Conservation (phyloP, 2,329 filamentous ascomycete genomes). For the Akanthomyces lecanii region DNA sequence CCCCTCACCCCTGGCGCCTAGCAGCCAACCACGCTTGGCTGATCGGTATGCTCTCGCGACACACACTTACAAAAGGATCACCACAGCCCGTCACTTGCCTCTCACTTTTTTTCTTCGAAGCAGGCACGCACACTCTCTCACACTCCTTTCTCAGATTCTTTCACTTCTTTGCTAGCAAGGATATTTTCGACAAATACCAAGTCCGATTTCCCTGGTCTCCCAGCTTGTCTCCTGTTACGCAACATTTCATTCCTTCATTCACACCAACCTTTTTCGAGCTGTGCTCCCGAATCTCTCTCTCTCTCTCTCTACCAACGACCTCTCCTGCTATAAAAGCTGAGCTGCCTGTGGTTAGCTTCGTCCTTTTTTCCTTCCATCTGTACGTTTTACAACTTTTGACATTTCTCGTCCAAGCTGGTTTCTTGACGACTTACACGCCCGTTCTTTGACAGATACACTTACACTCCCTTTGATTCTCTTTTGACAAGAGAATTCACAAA, state of each 20-base stretch:
- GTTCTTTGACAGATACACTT: background rate
- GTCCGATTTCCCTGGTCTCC: background rate
- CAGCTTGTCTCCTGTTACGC: background rate
- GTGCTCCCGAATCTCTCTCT: background rate
- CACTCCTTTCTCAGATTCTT: background rate
- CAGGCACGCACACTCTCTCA: slow-evolving; percentile 5
- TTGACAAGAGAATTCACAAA: slow-evolving; percentile 4
- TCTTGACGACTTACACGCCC: slow-evolving; percentile 9
- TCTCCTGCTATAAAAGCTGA: background rate
- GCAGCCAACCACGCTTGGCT: slow-evolving; percentile 1
- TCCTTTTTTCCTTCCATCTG: background rate
- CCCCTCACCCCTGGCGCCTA: background rate
- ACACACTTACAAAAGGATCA: slow-evolving; percentile 8
- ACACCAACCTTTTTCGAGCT: slow-evolving; percentile 6
- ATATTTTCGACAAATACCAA: background rate
- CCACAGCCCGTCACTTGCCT: background rate
- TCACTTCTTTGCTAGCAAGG: slow-evolving; percentile 5
- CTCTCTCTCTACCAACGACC: background rate
- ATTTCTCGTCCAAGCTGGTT: background rate
- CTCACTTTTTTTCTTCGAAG: slow-evolving; percentile 4
- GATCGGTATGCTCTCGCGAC: background rate
- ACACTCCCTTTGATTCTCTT: background rate
- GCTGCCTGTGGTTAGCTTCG: background rate
- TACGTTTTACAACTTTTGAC: background rate
- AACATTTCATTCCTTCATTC: background rate